Evolutionary conservation across 495 filamentous ascomycete species (phyloP).

Genomic region (Talaromyces liani): DNA sequence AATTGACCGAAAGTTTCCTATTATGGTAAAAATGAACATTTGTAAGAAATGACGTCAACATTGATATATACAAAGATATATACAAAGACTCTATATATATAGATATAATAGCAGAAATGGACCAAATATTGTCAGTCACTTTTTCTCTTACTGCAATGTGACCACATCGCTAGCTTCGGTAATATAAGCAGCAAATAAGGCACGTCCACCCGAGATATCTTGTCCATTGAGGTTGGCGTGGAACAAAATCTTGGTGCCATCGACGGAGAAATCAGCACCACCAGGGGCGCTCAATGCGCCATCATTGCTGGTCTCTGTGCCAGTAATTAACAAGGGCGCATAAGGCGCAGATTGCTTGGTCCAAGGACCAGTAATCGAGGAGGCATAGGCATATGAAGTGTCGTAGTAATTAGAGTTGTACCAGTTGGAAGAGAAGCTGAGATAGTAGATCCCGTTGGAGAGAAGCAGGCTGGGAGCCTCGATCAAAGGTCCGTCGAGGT

Average conservation of each 20-base stretch:
- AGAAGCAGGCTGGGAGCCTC: conserved; percentile 50
- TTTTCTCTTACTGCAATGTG: not conserved
- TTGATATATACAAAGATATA: too few relatives aligned
- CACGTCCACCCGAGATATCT: conserved; percentile 13
- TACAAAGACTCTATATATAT: not conserved
- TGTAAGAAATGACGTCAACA: not conserved
- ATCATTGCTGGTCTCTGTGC: conserved; percentile 16
- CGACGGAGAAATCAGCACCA: conserved; percentile 38
- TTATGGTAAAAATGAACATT: not conserved
- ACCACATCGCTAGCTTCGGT: not conserved
- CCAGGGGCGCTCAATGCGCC: conserved; percentile 36
- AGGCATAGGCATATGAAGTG: conserved; percentile 46
- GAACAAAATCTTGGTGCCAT: conserved; percentile 41
- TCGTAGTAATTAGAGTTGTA: conserved; percentile 44
- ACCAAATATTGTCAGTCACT: not conserved
- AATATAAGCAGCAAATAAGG: conserved; percentile 25
- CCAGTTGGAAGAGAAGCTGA: conserved; percentile 55
- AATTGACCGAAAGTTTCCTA: not conserved
- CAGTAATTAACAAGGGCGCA: conserved; percentile 29
- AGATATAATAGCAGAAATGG: too few relatives aligned
- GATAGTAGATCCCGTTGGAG: conserved; percentile 40
- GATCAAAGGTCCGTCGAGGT: conserved; percentile 49
- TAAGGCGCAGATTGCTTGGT: conserved; percentile 19
- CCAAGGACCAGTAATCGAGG: conserved; percentile 30
- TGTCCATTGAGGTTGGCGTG: conserved; percentile 33